Conservation (phyloP, 2,329 filamentous ascomycete genomes). For the Cylindrodendrum hubeiense region DNA sequence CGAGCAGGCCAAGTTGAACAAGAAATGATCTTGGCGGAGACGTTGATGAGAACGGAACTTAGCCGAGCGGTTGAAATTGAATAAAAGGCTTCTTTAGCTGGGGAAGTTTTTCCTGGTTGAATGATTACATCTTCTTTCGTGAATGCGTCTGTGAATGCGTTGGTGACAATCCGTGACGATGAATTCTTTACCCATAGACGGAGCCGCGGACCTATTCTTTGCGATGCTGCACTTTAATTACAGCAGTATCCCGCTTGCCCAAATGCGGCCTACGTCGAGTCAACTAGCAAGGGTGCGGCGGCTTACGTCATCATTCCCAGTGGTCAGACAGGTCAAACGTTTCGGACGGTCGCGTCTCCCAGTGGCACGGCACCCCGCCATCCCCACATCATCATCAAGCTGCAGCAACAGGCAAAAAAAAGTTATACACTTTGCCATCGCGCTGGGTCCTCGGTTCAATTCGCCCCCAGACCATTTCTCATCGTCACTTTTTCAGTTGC, state of each 20-base stretch:
- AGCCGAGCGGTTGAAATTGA: not conserved
- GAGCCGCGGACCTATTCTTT: too few species aligned
- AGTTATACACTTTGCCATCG: constrained; percentile 26
- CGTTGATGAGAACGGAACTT: not conserved
- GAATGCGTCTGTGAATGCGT: too few species aligned
- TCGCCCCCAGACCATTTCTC: constrained; percentile 39
- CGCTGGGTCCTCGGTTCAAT: constrained; percentile 44
- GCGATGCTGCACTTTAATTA: too few species aligned
- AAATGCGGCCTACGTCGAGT: too few species aligned
- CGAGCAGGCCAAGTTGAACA: constrained; percentile 52
- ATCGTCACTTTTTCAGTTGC: constrained; percentile 35
- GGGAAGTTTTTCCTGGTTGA: too few species aligned
- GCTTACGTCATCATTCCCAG: constrained; percentile 40
- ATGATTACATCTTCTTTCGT: too few species aligned
- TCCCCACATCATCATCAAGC: constrained; percentile 27
- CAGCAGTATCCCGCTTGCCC: too few species aligned
- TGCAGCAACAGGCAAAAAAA: constrained; percentile 37
- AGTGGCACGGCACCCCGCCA: constrained; percentile 25
- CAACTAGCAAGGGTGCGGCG: not conserved
- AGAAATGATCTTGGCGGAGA: too few species aligned
- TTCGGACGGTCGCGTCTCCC: constrained; percentile 6
- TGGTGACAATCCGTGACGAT: too few species aligned
- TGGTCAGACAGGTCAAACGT: not conserved
- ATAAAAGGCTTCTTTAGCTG: not conserved
- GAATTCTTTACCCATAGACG: too few species aligned